Conservation (phyloP, 2,329 filamentous ascomycete genomes). For the Coniochaeta pulveracea region DNA sequence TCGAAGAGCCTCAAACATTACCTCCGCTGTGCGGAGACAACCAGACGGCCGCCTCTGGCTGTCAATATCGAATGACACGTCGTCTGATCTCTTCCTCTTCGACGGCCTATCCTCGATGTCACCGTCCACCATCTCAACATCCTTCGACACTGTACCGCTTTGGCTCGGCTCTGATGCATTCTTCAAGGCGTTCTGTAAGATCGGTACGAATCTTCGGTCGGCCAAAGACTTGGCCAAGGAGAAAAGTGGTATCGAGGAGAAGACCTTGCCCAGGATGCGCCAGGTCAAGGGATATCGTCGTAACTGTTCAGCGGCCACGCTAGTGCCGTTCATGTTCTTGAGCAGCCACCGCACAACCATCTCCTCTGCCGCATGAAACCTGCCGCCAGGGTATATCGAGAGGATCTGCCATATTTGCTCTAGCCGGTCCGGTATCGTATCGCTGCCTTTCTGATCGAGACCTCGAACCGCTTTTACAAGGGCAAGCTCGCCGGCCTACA, state of each 20-base stretch:
- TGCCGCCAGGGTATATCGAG: constrained; percentile 25
- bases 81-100: constrained; percentile 34
- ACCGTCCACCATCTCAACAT: constrained; percentile 15
- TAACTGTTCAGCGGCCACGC: constrained; percentile 35
- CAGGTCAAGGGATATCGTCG: constrained; percentile 46
- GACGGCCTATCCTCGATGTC: constrained; percentile 15
- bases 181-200: constrained; percentile 54
- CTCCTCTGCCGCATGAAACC: constrained; percentile 43
- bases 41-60: constrained; percentile 25
- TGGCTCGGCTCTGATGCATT: constrained; percentile 32
- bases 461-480: constrained; percentile 41
- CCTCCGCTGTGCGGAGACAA: constrained; percentile 34
- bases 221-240: constrained; percentile 61
- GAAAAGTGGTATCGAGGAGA: constrained; percentile 55
- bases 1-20: constrained; percentile 33
- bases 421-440: constrained; percentile 32
- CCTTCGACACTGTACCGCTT: constrained; percentile 5
- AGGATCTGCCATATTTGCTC: constrained; percentile 36
- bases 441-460: constrained; percentile 40
- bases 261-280: constrained; percentile 49
- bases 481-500: constrained; percentile 14
- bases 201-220: constrained; percentile 54
- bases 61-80: constrained; percentile 25
- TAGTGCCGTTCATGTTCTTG: constrained; percentile 43
- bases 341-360: constrained; percentile 52